Evolutionary conservation across 768 basidiomycete genomes (phyloP), one percentile per base, ranked within the genome.

Genomic region (Boletus rex-veris): DNA sequence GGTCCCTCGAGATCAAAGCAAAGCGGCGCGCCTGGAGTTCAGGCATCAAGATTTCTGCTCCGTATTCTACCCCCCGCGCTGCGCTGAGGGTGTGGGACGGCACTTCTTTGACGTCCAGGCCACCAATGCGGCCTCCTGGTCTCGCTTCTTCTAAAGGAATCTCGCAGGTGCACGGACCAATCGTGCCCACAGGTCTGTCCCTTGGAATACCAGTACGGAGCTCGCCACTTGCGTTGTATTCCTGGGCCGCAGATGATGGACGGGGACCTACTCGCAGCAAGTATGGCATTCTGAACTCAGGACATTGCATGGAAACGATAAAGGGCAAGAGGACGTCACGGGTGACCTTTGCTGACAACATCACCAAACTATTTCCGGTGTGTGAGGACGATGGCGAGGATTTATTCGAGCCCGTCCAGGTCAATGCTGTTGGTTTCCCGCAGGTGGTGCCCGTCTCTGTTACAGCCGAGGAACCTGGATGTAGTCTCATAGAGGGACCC

Each of bases 1-100:
- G 39, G 15, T 67, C 81, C 7, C 71, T 88, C 21, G 84, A 85
- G 64, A 74, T 80, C 38, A 79, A 78, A 57, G 79, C 81, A 33
- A 75, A 80, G 37, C 76, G 88, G 30, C 75, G 85, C 10, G 87
- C 87, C 7, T 90, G 87, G 87, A 74, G 81, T 50, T 81, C 80
- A 56, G 73, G 77, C 35, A 75, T 76, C 18, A 74, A 80, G 54
- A 63, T 76, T 45, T 69, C 71, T 46, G 63, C 67, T 1, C 63
- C 63, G 2, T 69, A 67, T 54, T 28, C 55, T 18, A n/a, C 43
- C 3, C 31, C 50, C 18, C 45, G 35, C 42, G 45, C 36, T 19
- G 15, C 38, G 1, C 37, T 26, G 21, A 64, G 43, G 49, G 56
- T 52, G 24, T 67, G 70, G 69, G 49, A 55, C 16, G 58, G 60